phyloP scores from a whole-genome alignment of 371 early-diverging fungal species.

The Mortierella sp. region DNA sequence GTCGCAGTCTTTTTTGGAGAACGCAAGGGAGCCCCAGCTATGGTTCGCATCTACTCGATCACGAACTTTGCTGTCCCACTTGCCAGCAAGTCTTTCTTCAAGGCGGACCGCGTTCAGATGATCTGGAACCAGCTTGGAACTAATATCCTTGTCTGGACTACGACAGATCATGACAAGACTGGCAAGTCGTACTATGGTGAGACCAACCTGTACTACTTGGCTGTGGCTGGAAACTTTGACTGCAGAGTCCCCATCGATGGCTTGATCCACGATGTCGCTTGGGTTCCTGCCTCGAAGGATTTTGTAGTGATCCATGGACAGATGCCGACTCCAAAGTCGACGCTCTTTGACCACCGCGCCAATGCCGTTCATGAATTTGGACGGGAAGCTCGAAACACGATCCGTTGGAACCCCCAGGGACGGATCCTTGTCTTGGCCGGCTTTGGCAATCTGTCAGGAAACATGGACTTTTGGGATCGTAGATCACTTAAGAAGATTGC shows the following conservation, averaged over 20 bases:
- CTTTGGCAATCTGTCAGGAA: constrained; percentile 96
- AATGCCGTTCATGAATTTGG: constrained; percentile 88
- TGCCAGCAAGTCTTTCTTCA: constrained; percentile 92
- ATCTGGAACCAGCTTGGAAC: constrained; percentile 96
- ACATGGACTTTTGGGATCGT: constrained; percentile 93
- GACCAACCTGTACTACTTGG: constrained; percentile 90
- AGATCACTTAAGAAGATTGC: constrained; percentile 82
- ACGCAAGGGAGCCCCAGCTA: constrained; percentile 83
- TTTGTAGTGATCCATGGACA: constrained; percentile 95
- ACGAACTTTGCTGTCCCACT: constrained; percentile 78
- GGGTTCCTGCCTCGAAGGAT: constrained; percentile 95
- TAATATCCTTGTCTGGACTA: constrained; percentile 87
- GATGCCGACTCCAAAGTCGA: constrained; percentile 80
- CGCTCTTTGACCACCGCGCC: constrained; percentile 92
- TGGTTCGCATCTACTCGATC: constrained; percentile 84
- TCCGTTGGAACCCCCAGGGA: constrained; percentile 91
- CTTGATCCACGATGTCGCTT: constrained; percentile 95
- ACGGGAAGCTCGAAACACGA: constrained; percentile 86
- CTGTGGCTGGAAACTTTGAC: constrained; percentile 93
- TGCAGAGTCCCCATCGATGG: constrained; percentile 92
- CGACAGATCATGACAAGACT: constrained; percentile 95
- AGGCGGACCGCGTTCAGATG: constrained; percentile 92
- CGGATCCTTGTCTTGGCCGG: constrained; percentile 82
- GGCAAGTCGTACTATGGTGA: constrained; percentile 98
- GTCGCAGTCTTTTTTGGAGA: constrained; percentile 92